Base-by-base conservation (phyloP, 768 basidiomycete genomes). In the Tulasnella sp. region DNA sequence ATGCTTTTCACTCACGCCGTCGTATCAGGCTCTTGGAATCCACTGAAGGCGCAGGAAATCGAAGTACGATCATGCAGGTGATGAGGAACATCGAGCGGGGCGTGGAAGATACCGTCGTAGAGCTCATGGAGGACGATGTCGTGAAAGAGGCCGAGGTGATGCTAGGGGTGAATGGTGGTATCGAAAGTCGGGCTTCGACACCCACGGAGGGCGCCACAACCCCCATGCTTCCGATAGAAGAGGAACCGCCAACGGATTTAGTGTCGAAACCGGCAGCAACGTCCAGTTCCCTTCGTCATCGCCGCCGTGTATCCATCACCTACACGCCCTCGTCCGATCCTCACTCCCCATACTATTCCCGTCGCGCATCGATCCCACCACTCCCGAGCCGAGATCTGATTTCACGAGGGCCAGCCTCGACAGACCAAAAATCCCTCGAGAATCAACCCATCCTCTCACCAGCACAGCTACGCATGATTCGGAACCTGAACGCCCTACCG, bases 21-120 rank as follows among this genome's bases (percentile, higher is more conserved):
- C 82, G 90, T 19, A 81, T 92, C 59, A 76, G 74, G 59, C 66
- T 76, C 2, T 75, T 90, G 17, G 87, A 89, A 69, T 70, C 73
- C 30, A 80, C 83, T 43, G 34, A 38, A 38, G 65, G 69, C 31
- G 25, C 44, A 12, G 25, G 44, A 12, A 54, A 45, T 42, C 24
- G 43, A 38, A 38, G 31, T n/a, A 30, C 45, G 10, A 44, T 55
- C 19, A 41, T 52, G 0, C 22, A 50, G 22, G 24, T 63, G 57
- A 24, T 60, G 49, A 48, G 41, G 53, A 46, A 43, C 34, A 24
- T 48, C 69, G 69, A 19, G 71, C 76, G 2, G 73, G 72, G 53
- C 4, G 71, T 76, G 25, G 74, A 86, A 66, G 74, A 76, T 57
- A 76, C 75, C 27, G 78, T 84, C 11, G 78, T 74, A 0, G 82